These are phyloP conservation scores for Geotrichum reessii DNA, from an alignment of 1,139 yeast genomes.

Conservation along the genomic window DNA sequence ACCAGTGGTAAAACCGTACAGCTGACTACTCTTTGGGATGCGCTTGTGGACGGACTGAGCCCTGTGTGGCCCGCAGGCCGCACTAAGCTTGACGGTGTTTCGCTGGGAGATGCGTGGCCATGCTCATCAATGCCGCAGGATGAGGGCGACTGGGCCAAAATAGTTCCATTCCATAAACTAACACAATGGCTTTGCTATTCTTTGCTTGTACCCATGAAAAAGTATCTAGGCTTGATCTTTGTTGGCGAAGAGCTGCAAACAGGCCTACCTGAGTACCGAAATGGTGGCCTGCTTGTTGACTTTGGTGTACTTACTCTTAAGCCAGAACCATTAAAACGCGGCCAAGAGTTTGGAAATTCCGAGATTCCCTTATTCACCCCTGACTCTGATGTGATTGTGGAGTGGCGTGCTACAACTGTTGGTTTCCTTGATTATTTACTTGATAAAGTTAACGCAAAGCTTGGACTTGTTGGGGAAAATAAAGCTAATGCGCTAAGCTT, in stretches of 20 bases:
- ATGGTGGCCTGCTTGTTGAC: slow-evolving; percentile 56
- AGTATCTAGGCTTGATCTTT: slow-evolving; percentile 41
- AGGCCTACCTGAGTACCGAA: slow-evolving; percentile 59
- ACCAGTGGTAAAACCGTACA: slow-evolving; percentile 32
- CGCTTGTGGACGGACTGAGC: slow-evolving; percentile 47
- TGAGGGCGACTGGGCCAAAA: slow-evolving; percentile 32
- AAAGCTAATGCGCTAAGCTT: slow-evolving; percentile 38
- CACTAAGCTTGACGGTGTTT: slow-evolving; percentile 42
- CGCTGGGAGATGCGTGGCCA: slow-evolving; percentile 58
- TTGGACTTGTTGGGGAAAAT: slow-evolving; percentile 30
- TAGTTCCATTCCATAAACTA: slow-evolving; percentile 55
- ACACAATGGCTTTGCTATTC: slow-evolving; percentile 62
- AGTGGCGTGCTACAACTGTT: slow-evolving; percentile 57
- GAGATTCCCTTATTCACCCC: slow-evolving; percentile 48
- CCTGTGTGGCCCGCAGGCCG: slow-evolving; percentile 59
- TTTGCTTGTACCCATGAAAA: slow-evolving; percentile 46
- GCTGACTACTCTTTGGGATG: slow-evolving; percentile 46
- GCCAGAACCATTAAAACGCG: slow-evolving; percentile 25
- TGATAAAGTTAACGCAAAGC: slow-evolving; percentile 43
- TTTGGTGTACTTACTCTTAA: slow-evolving; percentile 46
- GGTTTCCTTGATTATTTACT: slow-evolving; percentile 48
- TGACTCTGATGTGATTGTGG: slow-evolving; percentile 54
- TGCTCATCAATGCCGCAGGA: slow-evolving; percentile 34
- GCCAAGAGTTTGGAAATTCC: neutral
- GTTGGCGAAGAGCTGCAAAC: slow-evolving; percentile 45